Evolutionary conservation across 805 yeast species (phyloP), one percentile per base, ranked within the genome.

Genomic region (Saturnispora bothae): DNA sequence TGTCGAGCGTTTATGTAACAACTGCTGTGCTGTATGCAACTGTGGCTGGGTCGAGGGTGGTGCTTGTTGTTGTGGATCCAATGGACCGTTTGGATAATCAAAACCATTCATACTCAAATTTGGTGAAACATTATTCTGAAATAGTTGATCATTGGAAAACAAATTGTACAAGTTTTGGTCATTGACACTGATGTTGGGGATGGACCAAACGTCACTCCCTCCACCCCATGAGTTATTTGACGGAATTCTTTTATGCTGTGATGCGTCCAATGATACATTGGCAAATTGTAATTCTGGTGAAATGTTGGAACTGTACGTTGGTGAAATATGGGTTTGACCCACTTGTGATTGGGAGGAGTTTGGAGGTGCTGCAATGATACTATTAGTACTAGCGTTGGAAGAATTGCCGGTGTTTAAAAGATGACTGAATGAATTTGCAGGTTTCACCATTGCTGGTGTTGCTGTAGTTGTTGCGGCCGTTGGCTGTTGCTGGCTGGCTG

Each of bases 281-380:
- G 47, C 42, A 22, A 42, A 39, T 29, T 43, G 46, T 18, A 40
- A 42, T 9, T 45, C 48, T 8, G 52, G 47, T 8, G 48, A 41
- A 9, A 37, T 31, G 10, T 43, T 40, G 17, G 48, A 28, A 8
- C 25, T 22, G 10, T n/a, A n/a, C n/a, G n/a, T n/a, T n/a, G n/a
- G n/a, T n/a, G n/a, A n/a, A n/a, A n/a, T n/a, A n/a, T n/a, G n/a
- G n/a, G n/a, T n/a, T n/a, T n/a, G n/a, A n/a, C n/a, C n/a, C n/a
- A n/a, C n/a, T n/a, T n/a, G n/a, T n/a, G n/a, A n/a, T n/a, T n/a
- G n/a, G n/a, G n/a, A n/a, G n/a, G n/a, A n/a, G n/a, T n/a, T n/a
- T n/a, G n/a, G n/a, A n/a, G n/a, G n/a, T n/a, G n/a, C n/a, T n/a
- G n/a, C n/a, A n/a, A n/a, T n/a, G n/a, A n/a, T n/a, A n/a, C n/a